These are phyloP conservation scores for Nigrospora sphaerica DNA, from an alignment of 2,329 filamentous ascomycete species.

Conservation along the genomic window DNA sequence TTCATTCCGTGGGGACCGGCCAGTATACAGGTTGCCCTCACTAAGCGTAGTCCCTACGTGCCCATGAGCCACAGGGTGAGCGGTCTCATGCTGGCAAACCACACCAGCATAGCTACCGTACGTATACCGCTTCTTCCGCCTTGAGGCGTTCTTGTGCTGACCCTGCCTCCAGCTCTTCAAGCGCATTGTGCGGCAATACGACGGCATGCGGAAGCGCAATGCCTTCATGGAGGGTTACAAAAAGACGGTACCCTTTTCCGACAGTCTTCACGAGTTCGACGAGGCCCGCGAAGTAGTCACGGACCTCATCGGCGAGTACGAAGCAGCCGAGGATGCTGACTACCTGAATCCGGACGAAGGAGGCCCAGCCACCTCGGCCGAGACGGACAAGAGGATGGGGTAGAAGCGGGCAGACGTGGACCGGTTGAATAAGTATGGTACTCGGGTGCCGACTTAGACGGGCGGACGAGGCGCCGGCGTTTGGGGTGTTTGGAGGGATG, in stretches of 20 bases:
- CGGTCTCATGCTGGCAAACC: slow-evolving; percentile 95
- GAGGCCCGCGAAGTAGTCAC: slow-evolving; percentile 87
- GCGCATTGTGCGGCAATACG: slow-evolving; percentile 86
- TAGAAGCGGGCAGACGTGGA: slow-evolving; percentile 11
- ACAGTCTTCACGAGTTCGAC: slow-evolving; percentile 91
- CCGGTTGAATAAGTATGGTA: too few species aligned
- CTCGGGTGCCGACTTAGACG: too few species aligned
- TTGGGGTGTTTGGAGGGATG: background rate
- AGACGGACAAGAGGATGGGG: slow-evolving; percentile 42
- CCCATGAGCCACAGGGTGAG: slow-evolving; percentile 91
- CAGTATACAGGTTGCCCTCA: slow-evolving; percentile 93
- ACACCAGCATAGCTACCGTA: slow-evolving; percentile 90
- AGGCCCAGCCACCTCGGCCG: slow-evolving; percentile 43
- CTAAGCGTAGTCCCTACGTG: slow-evolving; percentile 93
- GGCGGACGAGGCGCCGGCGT: too few species aligned
- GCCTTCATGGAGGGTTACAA: slow-evolving; percentile 96
- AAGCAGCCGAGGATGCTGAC: slow-evolving; percentile 84
- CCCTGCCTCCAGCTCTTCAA: slow-evolving; percentile 64
- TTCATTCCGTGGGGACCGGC: slow-evolving; percentile 99
- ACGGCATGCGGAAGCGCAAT: slow-evolving; percentile 89
- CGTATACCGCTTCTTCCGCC: slow-evolving; percentile 16
- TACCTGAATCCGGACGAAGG: slow-evolving; percentile 73
- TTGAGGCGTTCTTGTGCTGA: background rate
- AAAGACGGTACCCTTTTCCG: slow-evolving; percentile 86
- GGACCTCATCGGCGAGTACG: slow-evolving; percentile 89